These are phyloP conservation scores for Solanum hybrid DNA, from an alignment of 305 asterid genomes.

Conservation along the genomic window DNA sequence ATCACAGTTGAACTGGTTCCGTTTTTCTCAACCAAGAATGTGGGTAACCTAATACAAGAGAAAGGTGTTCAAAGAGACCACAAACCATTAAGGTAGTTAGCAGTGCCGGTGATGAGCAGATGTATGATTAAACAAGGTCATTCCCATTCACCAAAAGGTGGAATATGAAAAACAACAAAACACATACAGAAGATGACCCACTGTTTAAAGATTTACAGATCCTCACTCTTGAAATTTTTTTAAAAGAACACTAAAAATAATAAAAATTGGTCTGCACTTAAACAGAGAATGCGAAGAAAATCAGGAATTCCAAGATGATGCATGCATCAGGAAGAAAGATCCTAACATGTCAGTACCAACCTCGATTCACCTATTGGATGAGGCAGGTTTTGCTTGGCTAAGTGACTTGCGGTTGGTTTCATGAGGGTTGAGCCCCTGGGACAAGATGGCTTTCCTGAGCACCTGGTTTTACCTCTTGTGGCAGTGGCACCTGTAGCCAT, in stretches of 20 bases:
- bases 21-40: slow-evolving; percentile 29
- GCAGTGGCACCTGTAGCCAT: slow-evolving; percentile 26
- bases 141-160: neutral
- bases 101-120: neutral
- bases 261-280: neutral
- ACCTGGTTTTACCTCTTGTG: slow-evolving; percentile 35
- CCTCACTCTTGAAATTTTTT: neutral
- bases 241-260: neutral
- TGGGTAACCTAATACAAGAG: slow-evolving; percentile 42
- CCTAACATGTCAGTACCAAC: slow-evolving; percentile 4
- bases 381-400: slow-evolving; percentile 79
- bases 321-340: neutral
- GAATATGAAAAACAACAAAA: neutral
- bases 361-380: slow-evolving; percentile 27
- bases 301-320: slow-evolving; percentile 6
- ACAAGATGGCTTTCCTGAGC: slow-evolving; percentile 33
- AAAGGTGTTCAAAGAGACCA: neutral
- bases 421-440: slow-evolving; percentile 81
- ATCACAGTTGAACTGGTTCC: slow-evolving; percentile 36
- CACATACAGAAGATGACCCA: neutral
- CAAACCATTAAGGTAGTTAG: neutral
- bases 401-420: slow-evolving; percentile 94
- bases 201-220: neutral
- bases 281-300: neutral
- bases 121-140: neutral